A percentile compares a stretch with the other conserved stretches of the same genome.
These are phyloP conservation scores for Fusarium dlaminii DNA, from an alignment of 2,329 filamentous ascomycete species.

Conservation along the genomic window DNA sequence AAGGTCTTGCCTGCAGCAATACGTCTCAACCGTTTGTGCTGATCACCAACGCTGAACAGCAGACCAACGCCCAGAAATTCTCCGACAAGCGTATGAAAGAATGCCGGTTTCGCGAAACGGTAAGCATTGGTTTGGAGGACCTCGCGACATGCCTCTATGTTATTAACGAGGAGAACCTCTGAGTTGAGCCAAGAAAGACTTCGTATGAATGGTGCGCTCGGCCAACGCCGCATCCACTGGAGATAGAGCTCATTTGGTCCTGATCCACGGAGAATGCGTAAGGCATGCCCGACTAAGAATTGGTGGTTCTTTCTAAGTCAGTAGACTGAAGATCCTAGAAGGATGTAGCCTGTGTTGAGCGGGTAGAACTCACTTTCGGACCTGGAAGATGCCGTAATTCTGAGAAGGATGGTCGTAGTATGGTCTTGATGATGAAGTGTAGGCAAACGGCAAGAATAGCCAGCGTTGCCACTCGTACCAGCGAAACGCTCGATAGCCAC, in stretches of 20 bases:
- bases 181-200: constrained; percentile 20
- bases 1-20: background rate
- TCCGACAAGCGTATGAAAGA: constrained; percentile 24
- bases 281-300: background rate
- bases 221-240: constrained; percentile 23
- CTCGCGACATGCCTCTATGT: constrained; percentile 14
- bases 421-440: background rate
- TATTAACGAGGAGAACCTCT: constrained; percentile 20
- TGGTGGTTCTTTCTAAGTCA: background rate
- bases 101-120: constrained; percentile 12
- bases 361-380: background rate
- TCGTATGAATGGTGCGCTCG: constrained; percentile 13
- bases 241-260: constrained; percentile 20
- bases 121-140: constrained; percentile 20
- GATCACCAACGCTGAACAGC: constrained; percentile 14
- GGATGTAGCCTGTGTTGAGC: rapidly evolving
- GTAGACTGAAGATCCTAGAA: rapidly evolving
- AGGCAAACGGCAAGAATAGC: background rate
- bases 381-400: background rate
- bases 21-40: constrained; percentile 22
- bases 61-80: constrained; percentile 19
- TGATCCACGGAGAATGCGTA: background rate
- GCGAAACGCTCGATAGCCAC: background rate
- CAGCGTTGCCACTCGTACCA: background rate
- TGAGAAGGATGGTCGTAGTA: background rate